Percentiles rank a stretch among this genome's conserved stretches.
These are phyloP conservation scores for Lagerstroemia speciosa DNA, from an alignment of 345 rosid species.

Conservation along the genomic window DNA sequence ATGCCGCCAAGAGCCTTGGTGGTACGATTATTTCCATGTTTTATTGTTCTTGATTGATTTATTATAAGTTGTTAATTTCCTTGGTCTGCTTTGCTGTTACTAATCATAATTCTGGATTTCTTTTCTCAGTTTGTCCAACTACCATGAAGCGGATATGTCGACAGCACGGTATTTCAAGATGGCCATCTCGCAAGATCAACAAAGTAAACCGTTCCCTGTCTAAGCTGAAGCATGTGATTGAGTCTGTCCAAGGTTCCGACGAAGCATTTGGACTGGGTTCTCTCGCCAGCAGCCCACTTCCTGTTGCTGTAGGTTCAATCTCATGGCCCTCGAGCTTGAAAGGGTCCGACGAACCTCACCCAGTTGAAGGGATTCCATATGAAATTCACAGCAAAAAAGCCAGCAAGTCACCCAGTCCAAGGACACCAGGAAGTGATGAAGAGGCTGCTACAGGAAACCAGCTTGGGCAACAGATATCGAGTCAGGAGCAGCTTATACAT, in stretches of 20 bases:
- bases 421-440: constrained; percentile 30
- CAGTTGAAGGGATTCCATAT: constrained; percentile 28
- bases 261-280: constrained; percentile 51
- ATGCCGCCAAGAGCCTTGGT: constrained; percentile 92
- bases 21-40: constrained; percentile 29
- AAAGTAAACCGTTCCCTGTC: constrained; percentile 86
- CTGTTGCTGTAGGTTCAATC: constrained; percentile 50
- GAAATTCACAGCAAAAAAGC: constrained; percentile 20
- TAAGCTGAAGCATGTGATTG: constrained; percentile 72
- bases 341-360: constrained; percentile 36
- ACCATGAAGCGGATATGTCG: constrained; percentile 99
- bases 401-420: constrained; percentile 24
- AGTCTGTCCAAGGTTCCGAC: constrained; percentile 82
- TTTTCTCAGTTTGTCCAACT: constrained; percentile 80
- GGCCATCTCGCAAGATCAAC: constrained; percentile 99
- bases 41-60: neutral
- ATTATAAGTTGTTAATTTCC: neutral
- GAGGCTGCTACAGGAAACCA: constrained; percentile 25
- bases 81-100: neutral
- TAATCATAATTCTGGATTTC: constrained; percentile 7
- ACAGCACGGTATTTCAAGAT: constrained; percentile 91
- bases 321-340: constrained; percentile 61
- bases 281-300: constrained; percentile 48
- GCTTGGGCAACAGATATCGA: constrained; percentile 14
- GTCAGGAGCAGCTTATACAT: constrained; percentile 26